Conservation (phyloP, 306 rosid genomes). For the Ceratonia siliqua region DNA sequence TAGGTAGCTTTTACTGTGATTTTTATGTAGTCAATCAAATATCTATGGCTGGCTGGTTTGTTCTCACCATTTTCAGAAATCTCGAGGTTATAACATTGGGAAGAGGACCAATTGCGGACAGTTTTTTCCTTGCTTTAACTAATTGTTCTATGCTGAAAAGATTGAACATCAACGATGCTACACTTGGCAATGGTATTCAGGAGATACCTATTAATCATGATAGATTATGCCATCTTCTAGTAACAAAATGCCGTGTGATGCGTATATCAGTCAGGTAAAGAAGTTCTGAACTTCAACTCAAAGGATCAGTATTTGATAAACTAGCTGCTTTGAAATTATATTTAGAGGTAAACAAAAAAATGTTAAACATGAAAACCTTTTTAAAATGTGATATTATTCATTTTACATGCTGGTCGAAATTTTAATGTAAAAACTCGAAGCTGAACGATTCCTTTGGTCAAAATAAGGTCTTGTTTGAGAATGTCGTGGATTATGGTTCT, state of each 20-base stretch:
- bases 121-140: slow-evolving; percentile 65
- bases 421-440: not conserved
- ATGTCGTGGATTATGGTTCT: not conserved
- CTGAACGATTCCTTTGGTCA: not conserved
- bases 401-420: not conserved
- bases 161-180: slow-evolving; percentile 69
- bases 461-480: not conserved
- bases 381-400: not conserved
- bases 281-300: not conserved
- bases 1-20: slow-evolving; percentile 20
- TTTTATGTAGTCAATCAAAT: not conserved
- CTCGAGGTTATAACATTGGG: slow-evolving; percentile 74
- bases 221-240: slow-evolving; percentile 63
- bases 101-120: slow-evolving; percentile 61
- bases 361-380: not conserved
- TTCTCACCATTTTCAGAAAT: slow-evolving; percentile 50
- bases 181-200: slow-evolving; percentile 72
- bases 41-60: slow-evolving; percentile 29
- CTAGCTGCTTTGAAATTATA: not conserved
- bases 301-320: too few relatives aligned
- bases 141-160: slow-evolving; percentile 63
- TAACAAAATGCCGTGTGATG: slow-evolving; percentile 76
- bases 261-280: slow-evolving; percentile 79
- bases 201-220: slow-evolving; percentile 78
- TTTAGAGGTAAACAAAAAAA: not conserved